Percentiles rank a stretch among this genome's conserved stretches.
Evolutionary conservation across 768 basidiomycete genomes (phyloP).

Genomic region (Hypholoma fasciculare): DNA sequence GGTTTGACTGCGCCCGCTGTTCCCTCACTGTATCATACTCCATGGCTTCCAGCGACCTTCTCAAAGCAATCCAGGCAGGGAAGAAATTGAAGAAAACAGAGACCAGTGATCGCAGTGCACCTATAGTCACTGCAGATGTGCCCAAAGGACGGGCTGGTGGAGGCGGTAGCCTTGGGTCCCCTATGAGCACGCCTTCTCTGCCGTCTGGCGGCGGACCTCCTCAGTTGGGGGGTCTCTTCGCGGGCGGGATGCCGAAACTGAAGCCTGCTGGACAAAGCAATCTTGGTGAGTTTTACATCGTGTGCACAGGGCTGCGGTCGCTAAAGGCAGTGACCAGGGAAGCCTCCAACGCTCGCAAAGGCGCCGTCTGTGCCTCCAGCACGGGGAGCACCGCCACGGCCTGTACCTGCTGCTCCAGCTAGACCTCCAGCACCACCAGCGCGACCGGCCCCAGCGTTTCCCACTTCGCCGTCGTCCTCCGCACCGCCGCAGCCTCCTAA

Average conservation of each 20-base stretch:
- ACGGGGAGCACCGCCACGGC: constrained; percentile 30
- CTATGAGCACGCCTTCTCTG: constrained; percentile 19
- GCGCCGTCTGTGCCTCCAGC: constrained; percentile 55
- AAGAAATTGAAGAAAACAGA: constrained; percentile 79
- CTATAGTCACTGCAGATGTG: constrained; percentile 44
- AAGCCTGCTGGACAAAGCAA: constrained; percentile 72
- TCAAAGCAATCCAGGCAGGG: constrained; percentile 83
- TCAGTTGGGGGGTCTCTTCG: constrained; percentile 83
- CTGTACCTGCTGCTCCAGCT: constrained; percentile 31
- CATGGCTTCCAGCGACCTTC: constrained; percentile 77
- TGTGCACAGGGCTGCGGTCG: constrained; percentile 7
- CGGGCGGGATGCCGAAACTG: constrained; percentile 89
- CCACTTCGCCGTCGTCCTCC: constrained; percentile 21
- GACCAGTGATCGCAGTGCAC: constrained; percentile 82
- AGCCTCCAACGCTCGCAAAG: constrained; percentile 62
- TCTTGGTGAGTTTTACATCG: constrained; percentile 41
- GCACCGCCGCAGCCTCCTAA: constrained; percentile 40
- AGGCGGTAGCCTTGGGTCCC: constrained; percentile 13
- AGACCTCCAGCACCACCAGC: constrained; percentile 31
- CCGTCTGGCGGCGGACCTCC: constrained; percentile 52
- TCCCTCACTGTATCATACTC: constrained; percentile 4
- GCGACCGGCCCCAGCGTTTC: constrained; percentile 35
- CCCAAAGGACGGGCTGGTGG: constrained; percentile 41
- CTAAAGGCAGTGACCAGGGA: constrained; percentile 39
- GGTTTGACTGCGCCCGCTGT: constrained; percentile 5